phyloP scores from a whole-genome alignment of 2,329 filamentous ascomycete genomes.

The Epichloe uncinata region DNA sequence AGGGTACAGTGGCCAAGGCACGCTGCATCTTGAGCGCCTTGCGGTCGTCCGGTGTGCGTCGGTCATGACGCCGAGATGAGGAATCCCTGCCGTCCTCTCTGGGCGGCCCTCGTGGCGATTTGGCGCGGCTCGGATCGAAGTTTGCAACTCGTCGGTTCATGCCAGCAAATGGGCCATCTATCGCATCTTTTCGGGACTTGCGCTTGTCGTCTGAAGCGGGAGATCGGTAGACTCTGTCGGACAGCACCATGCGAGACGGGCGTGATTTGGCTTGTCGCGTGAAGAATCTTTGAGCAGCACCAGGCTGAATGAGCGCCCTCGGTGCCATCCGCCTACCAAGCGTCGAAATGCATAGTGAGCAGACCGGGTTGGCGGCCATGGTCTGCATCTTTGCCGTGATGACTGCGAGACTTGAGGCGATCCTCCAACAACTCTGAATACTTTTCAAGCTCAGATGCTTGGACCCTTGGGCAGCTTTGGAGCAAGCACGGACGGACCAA shows the following conservation, averaged over 20 bases:
- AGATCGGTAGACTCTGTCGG: conserved; percentile 34
- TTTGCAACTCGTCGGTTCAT: conserved; percentile 43
- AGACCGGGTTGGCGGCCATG: conserved; percentile 9
- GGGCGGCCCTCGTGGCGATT: conserved; percentile 8
- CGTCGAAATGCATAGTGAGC: conserved; percentile 9
- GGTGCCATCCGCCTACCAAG: conserved; percentile 6
- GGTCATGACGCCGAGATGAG: conserved; percentile 18
- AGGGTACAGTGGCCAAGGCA: conserved; percentile 61
- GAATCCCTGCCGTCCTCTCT: conserved; percentile 12
- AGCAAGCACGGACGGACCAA: too few species aligned
- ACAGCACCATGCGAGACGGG: conserved; percentile 46
- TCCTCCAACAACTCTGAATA: too few species aligned
- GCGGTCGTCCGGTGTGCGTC: conserved; percentile 25
- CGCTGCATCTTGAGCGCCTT: conserved; percentile 94
- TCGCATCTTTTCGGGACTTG: conserved; percentile 23
- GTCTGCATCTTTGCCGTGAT: conserved; percentile 2
- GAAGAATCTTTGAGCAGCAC: conserved; percentile 22
- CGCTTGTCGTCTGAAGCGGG: conserved; percentile 22
- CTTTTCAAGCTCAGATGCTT: too few species aligned
- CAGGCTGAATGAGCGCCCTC: conserved; percentile 17
- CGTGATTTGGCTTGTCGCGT: conserved; percentile 22
- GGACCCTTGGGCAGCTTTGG: too few species aligned
- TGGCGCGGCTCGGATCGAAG: conserved; percentile 15
- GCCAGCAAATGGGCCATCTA: conserved; percentile 37
- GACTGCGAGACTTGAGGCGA: not conserved